Conservation (phyloP, 2,329 filamentous ascomycete genomes). For the Hypoxylon sp. region DNA sequence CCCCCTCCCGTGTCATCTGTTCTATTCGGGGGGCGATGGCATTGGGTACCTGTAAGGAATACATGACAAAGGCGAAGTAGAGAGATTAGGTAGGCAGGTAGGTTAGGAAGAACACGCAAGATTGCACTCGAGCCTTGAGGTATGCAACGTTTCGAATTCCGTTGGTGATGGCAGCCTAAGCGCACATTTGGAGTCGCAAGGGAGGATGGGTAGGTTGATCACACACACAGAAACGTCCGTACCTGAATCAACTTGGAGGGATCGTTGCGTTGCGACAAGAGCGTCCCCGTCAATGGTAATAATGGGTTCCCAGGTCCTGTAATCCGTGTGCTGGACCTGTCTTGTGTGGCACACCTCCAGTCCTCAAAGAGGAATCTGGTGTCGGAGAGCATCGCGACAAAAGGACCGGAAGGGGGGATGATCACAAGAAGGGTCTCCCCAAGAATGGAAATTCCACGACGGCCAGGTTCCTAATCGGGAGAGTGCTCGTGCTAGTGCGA, state of each 20-base stretch:
- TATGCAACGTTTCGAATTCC: conserved; percentile 37
- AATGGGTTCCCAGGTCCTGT: conserved; percentile 22
- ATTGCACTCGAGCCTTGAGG: conserved; percentile 8
- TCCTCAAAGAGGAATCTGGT: conserved; percentile 34
- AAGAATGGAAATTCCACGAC: conserved; percentile 39
- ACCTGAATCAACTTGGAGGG: conserved; percentile 40
- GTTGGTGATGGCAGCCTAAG: conserved; percentile 20
- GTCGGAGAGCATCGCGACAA: conserved; percentile 23
- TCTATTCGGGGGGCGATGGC: neutral
- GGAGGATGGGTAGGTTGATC: conserved; percentile 36
- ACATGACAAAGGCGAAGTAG: neutral
- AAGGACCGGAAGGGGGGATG: conserved; percentile 19
- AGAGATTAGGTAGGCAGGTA: neutral
- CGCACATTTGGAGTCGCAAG: conserved; percentile 28
- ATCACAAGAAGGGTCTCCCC: conserved; percentile 25
- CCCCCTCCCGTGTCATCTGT: conserved; percentile 34
- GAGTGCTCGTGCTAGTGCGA: conserved; percentile 23
- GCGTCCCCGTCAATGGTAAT: conserved; percentile 11
- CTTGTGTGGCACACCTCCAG: conserved; percentile 40
- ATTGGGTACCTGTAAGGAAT: conserved; percentile 21
- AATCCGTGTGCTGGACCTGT: conserved; percentile 40
- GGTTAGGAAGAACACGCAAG: conserved; percentile 5
- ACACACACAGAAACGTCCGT: conserved; percentile 39
- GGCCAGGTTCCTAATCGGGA: conserved; percentile 33
- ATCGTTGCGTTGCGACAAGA: conserved; percentile 17